A percentile compares a stretch with the other conserved stretches of the same genome.
phyloP scores from a whole-genome alignment of 352 stramenopile species.

The Pythium monospermum region DNA sequence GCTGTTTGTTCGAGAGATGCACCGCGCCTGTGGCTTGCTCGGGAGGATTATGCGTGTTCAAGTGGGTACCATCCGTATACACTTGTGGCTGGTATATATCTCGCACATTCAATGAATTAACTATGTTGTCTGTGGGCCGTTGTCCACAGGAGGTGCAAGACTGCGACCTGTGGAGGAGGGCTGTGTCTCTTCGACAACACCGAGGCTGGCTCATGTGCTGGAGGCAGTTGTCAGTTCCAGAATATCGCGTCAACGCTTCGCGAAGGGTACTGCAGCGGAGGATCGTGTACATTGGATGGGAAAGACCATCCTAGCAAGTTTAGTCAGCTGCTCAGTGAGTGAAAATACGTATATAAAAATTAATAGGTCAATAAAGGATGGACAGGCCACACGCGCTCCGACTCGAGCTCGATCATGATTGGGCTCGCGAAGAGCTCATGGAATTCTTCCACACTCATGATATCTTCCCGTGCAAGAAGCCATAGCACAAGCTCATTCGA shows the following conservation, averaged over 20 bases:
- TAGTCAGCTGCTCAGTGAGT: constrained; percentile 38
- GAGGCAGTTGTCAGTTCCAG: constrained; percentile 47
- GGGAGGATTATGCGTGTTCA: constrained; percentile 54
- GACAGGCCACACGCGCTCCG: constrained; percentile 69
- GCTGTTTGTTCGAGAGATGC: constrained; percentile 56
- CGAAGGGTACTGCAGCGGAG: constrained; percentile 54
- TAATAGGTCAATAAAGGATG: constrained; percentile 68
- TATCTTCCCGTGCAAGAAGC: constrained; percentile 48
- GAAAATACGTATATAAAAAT: too few species aligned
- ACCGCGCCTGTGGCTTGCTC: constrained; percentile 31
- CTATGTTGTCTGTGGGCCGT: background rate
- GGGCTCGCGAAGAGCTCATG: constrained; percentile 35
- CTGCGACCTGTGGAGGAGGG: constrained; percentile 42
- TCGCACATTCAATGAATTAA: background rate
- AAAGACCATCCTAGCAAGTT: constrained; percentile 37
- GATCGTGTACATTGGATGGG: constrained; percentile 42
- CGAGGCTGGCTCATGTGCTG: constrained; percentile 30
- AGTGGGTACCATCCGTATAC: too few species aligned
- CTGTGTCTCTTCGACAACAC: constrained; percentile 49
- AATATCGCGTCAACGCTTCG: constrained; percentile 35
- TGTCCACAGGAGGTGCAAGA: constrained; percentile 38
- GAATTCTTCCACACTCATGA: constrained; percentile 64
- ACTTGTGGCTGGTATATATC: background rate
- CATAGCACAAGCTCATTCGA: constrained; percentile 48
- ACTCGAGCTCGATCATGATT: constrained; percentile 50